A percentile compares a stretch with the other conserved stretches of the same genome.
Evolutionary conservation across 2,329 filamentous ascomycete genomes (phyloP).

Genomic region (Colletotrichum aenigma): DNA sequence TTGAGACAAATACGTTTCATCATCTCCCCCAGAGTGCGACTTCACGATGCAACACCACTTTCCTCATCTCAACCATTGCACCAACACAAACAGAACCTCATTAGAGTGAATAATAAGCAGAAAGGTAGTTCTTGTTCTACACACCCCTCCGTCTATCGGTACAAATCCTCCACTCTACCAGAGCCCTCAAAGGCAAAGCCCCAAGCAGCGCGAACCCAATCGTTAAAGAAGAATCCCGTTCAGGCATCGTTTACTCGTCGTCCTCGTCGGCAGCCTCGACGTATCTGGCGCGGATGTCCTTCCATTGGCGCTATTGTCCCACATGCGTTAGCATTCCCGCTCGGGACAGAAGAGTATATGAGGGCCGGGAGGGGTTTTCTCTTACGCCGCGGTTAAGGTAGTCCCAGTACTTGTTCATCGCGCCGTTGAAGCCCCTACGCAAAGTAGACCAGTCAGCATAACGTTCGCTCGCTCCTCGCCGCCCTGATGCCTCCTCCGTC

Average conservation of each 20-base stretch:
- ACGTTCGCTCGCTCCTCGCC: not conserved
- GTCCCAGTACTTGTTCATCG: constrained; percentile 89
- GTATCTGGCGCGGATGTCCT: constrained; percentile 95
- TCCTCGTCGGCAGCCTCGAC: constrained; percentile 69
- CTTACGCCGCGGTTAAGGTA: constrained; percentile 88
- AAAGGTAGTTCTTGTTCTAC: constrained; percentile 22
- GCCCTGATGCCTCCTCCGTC: not conserved
- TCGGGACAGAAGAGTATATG: too few relatives aligned
- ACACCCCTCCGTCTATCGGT: constrained; percentile 23
- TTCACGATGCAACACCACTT: not conserved
- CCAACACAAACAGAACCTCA: not conserved
- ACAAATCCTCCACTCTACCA: constrained; percentile 2
- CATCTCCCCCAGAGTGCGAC: not conserved
- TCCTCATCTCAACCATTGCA: not conserved
- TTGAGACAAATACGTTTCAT: not conserved
- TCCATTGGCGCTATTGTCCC: constrained; percentile 88
- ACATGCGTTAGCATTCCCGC: constrained; percentile 22
- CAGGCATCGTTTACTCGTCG: constrained; percentile 53
- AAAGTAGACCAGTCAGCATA: not conserved
- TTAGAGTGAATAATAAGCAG: constrained; percentile 15
- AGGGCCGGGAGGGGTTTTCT: constrained; percentile 27
- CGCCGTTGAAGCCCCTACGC: constrained; percentile 81
- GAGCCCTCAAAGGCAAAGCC: not conserved
- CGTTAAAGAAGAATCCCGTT: constrained; percentile 18
- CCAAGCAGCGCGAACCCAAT: not conserved